Evolutionary conservation across 768 basidiomycete genomes (phyloP), one percentile per base, ranked within the genome.

Genomic region (Suillus ampliporus): DNA sequence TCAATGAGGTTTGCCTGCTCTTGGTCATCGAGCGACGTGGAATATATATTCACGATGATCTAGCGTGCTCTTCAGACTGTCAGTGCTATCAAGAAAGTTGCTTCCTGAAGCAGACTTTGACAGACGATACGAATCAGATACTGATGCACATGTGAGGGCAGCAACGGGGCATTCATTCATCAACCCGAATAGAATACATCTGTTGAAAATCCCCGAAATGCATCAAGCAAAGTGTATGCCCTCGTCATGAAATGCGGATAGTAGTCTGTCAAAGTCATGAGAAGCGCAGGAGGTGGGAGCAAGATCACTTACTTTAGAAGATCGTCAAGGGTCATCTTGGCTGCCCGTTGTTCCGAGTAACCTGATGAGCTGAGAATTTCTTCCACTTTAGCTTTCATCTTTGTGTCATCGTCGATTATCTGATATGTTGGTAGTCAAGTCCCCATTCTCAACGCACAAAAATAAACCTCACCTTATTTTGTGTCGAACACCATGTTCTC

Each of bases 251-350:
- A 92, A 91, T 9, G 89, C 86, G 31, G 87, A 83, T n/a, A 92
- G 69, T 23, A 92, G 69, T 74, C 90, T 92, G 67, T n/a, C 54
- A 37, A 57, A 48, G 66, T n/a, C 70, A 47, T 9, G 59, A 23
- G 41, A 48, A 54, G 41, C 31, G 19, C 57, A 41, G 11, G 44
- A 4, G 6, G 34, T 35, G 9, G n/a, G 60, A 35, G 28, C 15
- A 38, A 52, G 40, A 34, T 14, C 23, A 78, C 88, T 57, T 70
- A 94, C 94, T 91, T 95, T 44, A 97, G 79, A 26, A 98, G 80
- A 72, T 97, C 95, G 66, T 97, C 91, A 13, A 97, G 82, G 62
- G 90, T 87, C 95, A 99, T 95, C 76, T 97, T 98, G 2, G 94
- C 87, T 1, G 93, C 94, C 47, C 96, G 85, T 57, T 82, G 86